Base-by-base conservation (phyloP, 2,329 filamentous ascomycete species). In the Thelonectria blattea region DNA sequence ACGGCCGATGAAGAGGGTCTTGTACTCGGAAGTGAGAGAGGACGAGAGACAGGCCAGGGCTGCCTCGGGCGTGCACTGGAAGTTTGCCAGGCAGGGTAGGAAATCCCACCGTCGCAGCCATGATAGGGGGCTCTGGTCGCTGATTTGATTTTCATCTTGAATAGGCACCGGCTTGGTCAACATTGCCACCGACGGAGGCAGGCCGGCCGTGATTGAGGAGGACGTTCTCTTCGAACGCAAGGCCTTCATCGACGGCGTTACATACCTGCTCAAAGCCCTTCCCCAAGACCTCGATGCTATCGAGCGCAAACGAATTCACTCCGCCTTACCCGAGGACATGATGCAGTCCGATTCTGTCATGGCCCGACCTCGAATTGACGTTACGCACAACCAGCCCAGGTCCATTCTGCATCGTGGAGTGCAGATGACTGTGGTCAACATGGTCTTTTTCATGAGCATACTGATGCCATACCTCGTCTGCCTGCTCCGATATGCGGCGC, bases 211-310 rank as follows among this genome's bases (percentile, higher is more conserved):
- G 6, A 64, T 65, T 9, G 66, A 66, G 3, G 67, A 71, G 46
- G 65, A 69, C 24, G 58, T 65, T 6, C 62, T 65, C 1, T 75
- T 76, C 60, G 83, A 85, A 52, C 81, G 88, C 24, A 85, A 86
- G 63, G 80, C 88, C 10, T 91, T 89, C 72, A 75, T 91, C 50
- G 85, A 90, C 66, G 83, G 85, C 59, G 74, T 89, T 4, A 82
- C 83, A 3, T 89, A 89, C 71, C 78, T 91, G 22, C 79, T 91
- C n/a, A 82, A 82, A 61, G 88, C 84, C 8, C 79, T 91, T 0
- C 88, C 88, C 0, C 62, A 74, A 1, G 78, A 88, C 51, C 80
- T 91, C 30, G 83, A 81, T 32, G 74, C 75, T 2, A 80, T 82
- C 63, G 88, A 91, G 70, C 71, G 76, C 27, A 70, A 81, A 22